Evolutionary conservation across 139 green algal genomes (phyloP).

Genomic region (Tetradesmus obliquus): DNA sequence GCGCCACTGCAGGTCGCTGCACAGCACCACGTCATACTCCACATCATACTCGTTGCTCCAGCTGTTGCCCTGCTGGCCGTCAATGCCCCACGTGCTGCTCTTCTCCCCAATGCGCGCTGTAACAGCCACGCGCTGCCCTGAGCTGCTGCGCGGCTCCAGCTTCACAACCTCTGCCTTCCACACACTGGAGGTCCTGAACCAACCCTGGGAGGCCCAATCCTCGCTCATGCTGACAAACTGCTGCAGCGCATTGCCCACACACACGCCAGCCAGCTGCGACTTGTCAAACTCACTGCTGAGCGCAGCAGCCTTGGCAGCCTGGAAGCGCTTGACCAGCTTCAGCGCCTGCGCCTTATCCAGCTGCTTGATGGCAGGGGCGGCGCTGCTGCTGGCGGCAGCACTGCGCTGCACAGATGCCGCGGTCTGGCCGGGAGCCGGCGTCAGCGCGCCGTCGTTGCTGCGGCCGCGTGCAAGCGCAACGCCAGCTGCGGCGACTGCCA

Average conservation of each 20-base stretch:
- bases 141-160: slow-evolving; percentile 24
- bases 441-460: not conserved
- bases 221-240: not conserved
- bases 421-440: not conserved
- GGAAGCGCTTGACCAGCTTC: slow-evolving; percentile 26
- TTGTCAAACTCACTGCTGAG: slow-evolving; percentile 34
- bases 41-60: slow-evolving; percentile 47
- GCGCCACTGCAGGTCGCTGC: slow-evolving; percentile 39
- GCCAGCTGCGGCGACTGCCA: not conserved
- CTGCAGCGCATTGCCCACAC: not conserved
- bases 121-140: slow-evolving; percentile 14
- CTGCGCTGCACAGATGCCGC: slow-evolving; percentile 5
- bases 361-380: not conserved
- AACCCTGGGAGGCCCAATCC: slow-evolving; percentile 32
- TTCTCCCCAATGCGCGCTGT: slow-evolving; percentile 23
- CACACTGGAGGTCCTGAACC: slow-evolving; percentile 40
- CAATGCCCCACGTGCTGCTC: slow-evolving; percentile 26
- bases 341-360: not conserved
- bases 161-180: slow-evolving; percentile 35
- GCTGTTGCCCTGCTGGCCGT: slow-evolving; percentile 37
- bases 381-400: not conserved
- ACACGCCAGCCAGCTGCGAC: slow-evolving; percentile 30
- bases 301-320: slow-evolving; percentile 27
- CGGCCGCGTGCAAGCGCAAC: not conserved
- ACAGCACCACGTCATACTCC: slow-evolving; percentile 40